phyloP scores from a whole-genome alignment of 2,329 filamentous ascomycete species.

The Fusarium sp. region DNA sequence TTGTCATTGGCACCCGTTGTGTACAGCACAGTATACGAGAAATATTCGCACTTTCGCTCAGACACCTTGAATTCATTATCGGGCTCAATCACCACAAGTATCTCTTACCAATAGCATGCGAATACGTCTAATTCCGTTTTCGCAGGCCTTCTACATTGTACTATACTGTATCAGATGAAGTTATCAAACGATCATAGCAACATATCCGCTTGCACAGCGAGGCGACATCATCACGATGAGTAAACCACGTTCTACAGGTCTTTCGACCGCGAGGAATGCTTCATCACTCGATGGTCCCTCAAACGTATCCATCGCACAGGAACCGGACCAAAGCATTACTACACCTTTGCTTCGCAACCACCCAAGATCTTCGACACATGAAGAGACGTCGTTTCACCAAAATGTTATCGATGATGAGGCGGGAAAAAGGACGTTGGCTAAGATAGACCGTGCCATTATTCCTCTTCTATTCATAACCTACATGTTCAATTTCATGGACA shows the following conservation, averaged over 20 bases:
- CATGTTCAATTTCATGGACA: slow-evolving; percentile 71
- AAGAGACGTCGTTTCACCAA: background rate
- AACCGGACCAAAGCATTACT: background rate
- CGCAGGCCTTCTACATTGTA: background rate
- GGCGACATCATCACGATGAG: background rate
- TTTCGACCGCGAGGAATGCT: background rate
- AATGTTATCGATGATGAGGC: slow-evolving; percentile 4
- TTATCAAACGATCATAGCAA: background rate
- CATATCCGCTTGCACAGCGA: fast-evolving
- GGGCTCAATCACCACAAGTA: background rate
- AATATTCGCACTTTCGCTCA: background rate
- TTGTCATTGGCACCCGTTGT: background rate
- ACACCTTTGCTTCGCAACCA: slow-evolving; percentile 19
- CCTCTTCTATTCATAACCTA: slow-evolving; percentile 68
- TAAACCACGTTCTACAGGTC: too few species aligned
- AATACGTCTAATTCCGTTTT: background rate
- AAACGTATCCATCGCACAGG: background rate
- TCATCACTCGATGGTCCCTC: background rate
- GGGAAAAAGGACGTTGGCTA: slow-evolving; percentile 57
- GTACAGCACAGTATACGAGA: background rate
- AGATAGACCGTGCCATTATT: slow-evolving; percentile 67
- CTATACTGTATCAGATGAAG: background rate
- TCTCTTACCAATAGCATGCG: background rate
- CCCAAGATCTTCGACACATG: background rate
- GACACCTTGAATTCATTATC: background rate